A percentile compares a stretch with the other conserved stretches of the same genome.
Evolutionary conservation across 129 eudicot species (phyloP).

Genomic region (Artemisia tridentata): DNA sequence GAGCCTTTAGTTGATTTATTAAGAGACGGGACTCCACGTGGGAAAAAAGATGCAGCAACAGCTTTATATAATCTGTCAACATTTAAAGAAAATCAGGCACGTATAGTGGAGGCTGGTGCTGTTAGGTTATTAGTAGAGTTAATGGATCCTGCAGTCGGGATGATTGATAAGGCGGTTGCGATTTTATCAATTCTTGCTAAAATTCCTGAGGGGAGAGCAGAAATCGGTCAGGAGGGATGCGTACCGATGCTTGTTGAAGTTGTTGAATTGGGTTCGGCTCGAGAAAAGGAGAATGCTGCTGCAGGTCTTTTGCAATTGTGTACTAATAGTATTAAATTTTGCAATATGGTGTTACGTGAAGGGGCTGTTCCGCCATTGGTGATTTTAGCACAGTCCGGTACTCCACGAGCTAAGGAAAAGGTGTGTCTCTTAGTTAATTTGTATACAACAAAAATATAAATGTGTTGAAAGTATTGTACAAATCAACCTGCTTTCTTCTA

Average conservation of each 20-base stretch:
- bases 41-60: conserved; percentile 95
- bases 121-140: conserved; percentile 75
- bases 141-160: conserved; percentile 94
- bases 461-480: too few species aligned
- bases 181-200: conserved; percentile 87
- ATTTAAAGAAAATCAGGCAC: conserved; percentile 66
- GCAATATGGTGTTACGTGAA: conserved; percentile 74
- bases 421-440: conserved; percentile 23
- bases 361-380: conserved; percentile 90
- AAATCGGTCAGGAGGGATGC: conserved; percentile 74
- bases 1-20: conserved; percentile 77
- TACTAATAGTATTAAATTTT: conserved; percentile 66
- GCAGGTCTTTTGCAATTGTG: conserved; percentile 89
- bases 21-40: conserved; percentile 82
- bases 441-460: background rate
- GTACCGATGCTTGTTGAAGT: conserved; percentile 86
- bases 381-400: conserved; percentile 82
- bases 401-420: conserved; percentile 89
- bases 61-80: conserved; percentile 85
- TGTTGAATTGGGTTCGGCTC: conserved; percentile 85
- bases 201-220: conserved; percentile 70
- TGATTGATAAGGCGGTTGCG: conserved; percentile 95
- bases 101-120: conserved; percentile 85
- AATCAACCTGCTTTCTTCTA: too few species aligned
- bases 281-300: conserved; percentile 96